phyloP scores from a whole-genome alignment of 2,329 filamentous ascomycete species.

The Aschersonia sp. region DNA sequence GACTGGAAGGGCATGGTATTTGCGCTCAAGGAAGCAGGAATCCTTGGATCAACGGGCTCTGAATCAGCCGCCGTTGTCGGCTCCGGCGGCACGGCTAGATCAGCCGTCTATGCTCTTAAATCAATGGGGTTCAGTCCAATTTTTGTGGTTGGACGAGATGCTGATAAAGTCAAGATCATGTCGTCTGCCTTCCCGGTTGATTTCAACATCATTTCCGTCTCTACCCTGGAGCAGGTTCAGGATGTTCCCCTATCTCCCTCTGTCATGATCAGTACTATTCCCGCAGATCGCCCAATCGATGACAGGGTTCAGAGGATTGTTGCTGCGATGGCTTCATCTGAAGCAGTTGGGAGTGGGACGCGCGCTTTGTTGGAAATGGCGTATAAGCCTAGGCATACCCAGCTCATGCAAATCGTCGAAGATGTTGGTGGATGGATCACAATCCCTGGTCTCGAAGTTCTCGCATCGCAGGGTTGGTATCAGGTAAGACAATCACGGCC shows the following conservation, averaged over 20 bases:
- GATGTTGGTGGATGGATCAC: conserved; percentile 61
- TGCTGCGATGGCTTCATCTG: conserved; percentile 29
- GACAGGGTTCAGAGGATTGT: conserved; percentile 51
- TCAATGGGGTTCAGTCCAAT: conserved; percentile 73
- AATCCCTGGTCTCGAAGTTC: conserved; percentile 75
- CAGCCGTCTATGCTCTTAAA: conserved; percentile 78
- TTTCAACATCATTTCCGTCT: conserved; percentile 57
- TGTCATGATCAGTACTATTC: conserved; percentile 81
- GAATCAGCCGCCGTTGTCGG: conserved; percentile 67
- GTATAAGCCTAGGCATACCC: conserved; percentile 76
- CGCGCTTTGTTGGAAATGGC: conserved; percentile 84
- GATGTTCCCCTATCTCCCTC: conserved; percentile 32
- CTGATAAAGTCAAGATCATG: conserved; percentile 51
- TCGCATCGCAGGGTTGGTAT: conserved; percentile 79
- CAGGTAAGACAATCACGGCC: conserved; percentile 42
- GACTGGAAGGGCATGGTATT: conserved; percentile 90
- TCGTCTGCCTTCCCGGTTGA: conserved; percentile 56
- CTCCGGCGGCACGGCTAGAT: conserved; percentile 80
- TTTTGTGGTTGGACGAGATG: conserved; percentile 70
- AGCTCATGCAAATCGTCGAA: conserved; percentile 70
- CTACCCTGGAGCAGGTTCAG: conserved; percentile 29
- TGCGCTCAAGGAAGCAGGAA: conserved; percentile 56
- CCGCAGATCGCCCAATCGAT: conserved; percentile 76
- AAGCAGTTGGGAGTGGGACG: conserved; percentile 16
- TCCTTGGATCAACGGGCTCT: conserved; percentile 22